A percentile compares a stretch with the other conserved stretches of the same genome.
These are phyloP conservation scores for Mucor indicus DNA, from an alignment of 371 early-diverging fungal genomes.

Conservation along the genomic window DNA sequence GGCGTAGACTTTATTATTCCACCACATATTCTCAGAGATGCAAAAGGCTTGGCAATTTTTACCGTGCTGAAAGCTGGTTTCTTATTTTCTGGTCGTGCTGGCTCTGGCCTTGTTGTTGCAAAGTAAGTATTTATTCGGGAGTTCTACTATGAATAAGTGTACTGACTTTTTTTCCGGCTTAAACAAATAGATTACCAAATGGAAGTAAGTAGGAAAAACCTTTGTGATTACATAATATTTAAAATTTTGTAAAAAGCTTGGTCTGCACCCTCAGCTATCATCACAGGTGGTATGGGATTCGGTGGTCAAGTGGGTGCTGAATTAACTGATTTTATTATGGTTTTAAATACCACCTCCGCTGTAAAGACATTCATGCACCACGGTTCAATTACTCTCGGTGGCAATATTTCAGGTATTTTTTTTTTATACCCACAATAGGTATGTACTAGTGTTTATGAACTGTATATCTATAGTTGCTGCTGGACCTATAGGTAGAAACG, in stretches of 20 bases:
- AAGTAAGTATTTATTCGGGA: slow-evolving; percentile 24
- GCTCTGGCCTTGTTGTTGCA: slow-evolving; percentile 83
- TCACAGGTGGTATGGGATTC: slow-evolving; percentile 65
- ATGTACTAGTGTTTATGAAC: neutral
- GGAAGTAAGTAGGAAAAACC: slow-evolving; percentile 23
- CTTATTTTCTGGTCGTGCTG: slow-evolving; percentile 79
- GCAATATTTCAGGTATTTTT: slow-evolving; percentile 44
- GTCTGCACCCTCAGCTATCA: slow-evolving; percentile 61
- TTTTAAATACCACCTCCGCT: slow-evolving; percentile 76
- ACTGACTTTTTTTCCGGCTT: too few relatives aligned
- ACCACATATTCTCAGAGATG: slow-evolving; percentile 51
- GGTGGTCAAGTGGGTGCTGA: slow-evolving; percentile 77
- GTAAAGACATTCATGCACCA: slow-evolving; percentile 72
- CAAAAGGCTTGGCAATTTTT: slow-evolving; percentile 85
- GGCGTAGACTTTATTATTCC: slow-evolving; percentile 64
- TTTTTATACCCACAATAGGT: neutral
- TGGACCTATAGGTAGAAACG: slow-evolving; percentile 78
- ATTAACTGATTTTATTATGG: slow-evolving; percentile 75
- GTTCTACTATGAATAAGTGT: too few relatives aligned
- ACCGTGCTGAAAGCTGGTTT: slow-evolving; percentile 86
- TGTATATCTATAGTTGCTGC: slow-evolving; percentile 55
- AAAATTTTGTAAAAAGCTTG: slow-evolving; percentile 32
- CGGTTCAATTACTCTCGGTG: slow-evolving; percentile 75
- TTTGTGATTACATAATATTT: too few relatives aligned
- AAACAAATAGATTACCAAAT: slow-evolving; percentile 32